Conservation (phyloP, 2,329 filamentous ascomycete species). For the Fusarium sp. region DNA sequence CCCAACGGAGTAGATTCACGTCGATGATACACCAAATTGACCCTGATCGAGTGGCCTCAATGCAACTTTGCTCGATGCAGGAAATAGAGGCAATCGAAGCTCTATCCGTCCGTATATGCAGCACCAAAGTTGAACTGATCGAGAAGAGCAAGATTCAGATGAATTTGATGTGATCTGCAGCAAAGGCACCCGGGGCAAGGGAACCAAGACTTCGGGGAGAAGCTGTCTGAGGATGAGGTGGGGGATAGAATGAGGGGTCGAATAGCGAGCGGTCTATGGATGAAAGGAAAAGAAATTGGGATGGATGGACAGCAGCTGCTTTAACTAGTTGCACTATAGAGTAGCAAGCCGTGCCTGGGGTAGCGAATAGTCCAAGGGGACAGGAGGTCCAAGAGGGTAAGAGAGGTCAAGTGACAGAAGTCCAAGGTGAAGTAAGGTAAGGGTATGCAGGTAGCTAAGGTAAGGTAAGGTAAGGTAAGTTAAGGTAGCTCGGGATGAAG, state of each 20-base stretch:
- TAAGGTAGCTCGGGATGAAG: slow-evolving; percentile 8
- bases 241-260: slow-evolving; percentile 35
- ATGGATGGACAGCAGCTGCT: slow-evolving; percentile 16
- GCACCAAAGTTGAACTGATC: neutral
- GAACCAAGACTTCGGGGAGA: slow-evolving; percentile 35
- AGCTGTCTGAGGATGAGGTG: slow-evolving; percentile 25
- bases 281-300: slow-evolving; percentile 13
- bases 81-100: neutral
- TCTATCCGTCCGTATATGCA: neutral
- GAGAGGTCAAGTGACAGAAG: slow-evolving; percentile 18
- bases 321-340: slow-evolving; percentile 10
- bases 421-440: slow-evolving; percentile 24
- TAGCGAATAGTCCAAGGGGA: neutral
- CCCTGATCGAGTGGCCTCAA: neutral
- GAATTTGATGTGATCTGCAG: slow-evolving; percentile 27
- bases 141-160: slow-evolving; percentile 15
- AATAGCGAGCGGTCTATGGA: slow-evolving; percentile 8
- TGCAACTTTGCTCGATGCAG: slow-evolving; percentile 1
- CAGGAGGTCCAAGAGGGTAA: slow-evolving; percentile 11
- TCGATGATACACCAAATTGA: slow-evolving; percentile 8
- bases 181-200: slow-evolving; percentile 35
- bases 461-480: slow-evolving; percentile 1
- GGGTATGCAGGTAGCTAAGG: slow-evolving; percentile 1
- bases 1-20: neutral
- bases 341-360: slow-evolving; percentile 2